These are phyloP conservation scores for Claviceps citrina DNA, from an alignment of 2,329 filamentous ascomycete genomes.

Conservation along the genomic window DNA sequence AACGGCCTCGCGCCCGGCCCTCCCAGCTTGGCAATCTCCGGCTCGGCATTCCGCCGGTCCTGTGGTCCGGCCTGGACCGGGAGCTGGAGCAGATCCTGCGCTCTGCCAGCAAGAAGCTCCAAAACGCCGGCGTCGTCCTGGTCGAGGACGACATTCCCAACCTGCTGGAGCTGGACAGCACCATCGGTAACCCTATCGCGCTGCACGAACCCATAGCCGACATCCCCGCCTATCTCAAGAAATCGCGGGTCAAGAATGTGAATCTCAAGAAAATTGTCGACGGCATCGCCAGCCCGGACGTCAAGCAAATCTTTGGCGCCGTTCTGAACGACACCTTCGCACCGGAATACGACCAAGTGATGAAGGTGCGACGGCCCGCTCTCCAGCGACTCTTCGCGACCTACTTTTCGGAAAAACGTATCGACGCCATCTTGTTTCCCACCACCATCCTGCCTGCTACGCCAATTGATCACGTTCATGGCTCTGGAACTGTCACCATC, in stretches of 20 bases:
- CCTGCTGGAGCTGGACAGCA: constrained; percentile 5
- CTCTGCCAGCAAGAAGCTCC: constrained; percentile 2
- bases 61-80: constrained; percentile 8
- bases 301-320: background rate
- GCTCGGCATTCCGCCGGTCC: constrained; percentile 7
- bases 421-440: constrained; percentile 9
- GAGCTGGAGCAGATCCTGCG: constrained; percentile 4
- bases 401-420: constrained; percentile 5
- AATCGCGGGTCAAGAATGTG: constrained; percentile 2
- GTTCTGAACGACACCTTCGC: constrained; percentile 3
- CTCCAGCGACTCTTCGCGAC: constrained; percentile 7
- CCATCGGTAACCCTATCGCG: constrained; percentile 3
- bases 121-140: constrained; percentile 6
- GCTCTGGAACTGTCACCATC: constrained; percentile 8
- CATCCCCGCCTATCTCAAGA: constrained; percentile 6
- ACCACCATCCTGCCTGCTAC: constrained; percentile 9
- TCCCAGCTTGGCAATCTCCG: constrained; percentile 4
- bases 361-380: constrained; percentile 7
- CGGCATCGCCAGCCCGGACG: constrained; percentile 4
- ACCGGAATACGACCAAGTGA: constrained; percentile 4
- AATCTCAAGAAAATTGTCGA: constrained; percentile 3
- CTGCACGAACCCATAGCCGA: constrained; percentile 6
- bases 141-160: constrained; percentile 8
- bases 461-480: constrained; percentile 6
- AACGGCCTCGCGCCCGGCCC: constrained; percentile 16